Conservation (phyloP, 2,329 filamentous ascomycete species). For the Hypoxylon sp. region DNA sequence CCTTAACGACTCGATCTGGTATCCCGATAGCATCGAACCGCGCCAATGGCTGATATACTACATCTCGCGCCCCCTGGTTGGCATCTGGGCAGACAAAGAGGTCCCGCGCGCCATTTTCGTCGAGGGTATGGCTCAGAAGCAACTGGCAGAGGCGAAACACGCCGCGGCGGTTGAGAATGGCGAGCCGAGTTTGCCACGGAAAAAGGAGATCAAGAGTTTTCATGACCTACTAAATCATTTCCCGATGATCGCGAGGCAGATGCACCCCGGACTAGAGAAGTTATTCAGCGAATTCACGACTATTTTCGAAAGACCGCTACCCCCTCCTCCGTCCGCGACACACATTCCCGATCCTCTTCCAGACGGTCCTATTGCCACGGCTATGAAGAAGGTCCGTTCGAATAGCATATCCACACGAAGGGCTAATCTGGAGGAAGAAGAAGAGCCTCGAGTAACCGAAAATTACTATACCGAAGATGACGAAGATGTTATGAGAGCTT, state of each 20-base stretch:
- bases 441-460: slow-evolving; percentile 61
- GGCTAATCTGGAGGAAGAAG: slow-evolving; percentile 49
- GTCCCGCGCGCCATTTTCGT: slow-evolving; percentile 72
- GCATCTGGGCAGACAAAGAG: slow-evolving; percentile 79
- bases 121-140: slow-evolving; percentile 53
- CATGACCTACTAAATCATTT: slow-evolving; percentile 90
- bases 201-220: slow-evolving; percentile 93
- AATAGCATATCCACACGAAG: slow-evolving; percentile 54
- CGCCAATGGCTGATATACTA: slow-evolving; percentile 97
- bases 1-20: slow-evolving; percentile 84
- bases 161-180: slow-evolving; percentile 50
- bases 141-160: slow-evolving; percentile 50
- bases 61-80: slow-evolving; percentile 88
- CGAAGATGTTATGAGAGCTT: slow-evolving; percentile 87
- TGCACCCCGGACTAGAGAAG: slow-evolving; percentile 90
- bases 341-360: slow-evolving; percentile 67
- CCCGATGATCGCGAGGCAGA: slow-evolving; percentile 93
- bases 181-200: slow-evolving; percentile 65
- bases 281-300: slow-evolving; percentile 89
- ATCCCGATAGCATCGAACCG: slow-evolving; percentile 86
- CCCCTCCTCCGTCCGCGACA: slow-evolving; percentile 72
- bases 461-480: slow-evolving; percentile 85
- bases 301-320: slow-evolving; percentile 85
- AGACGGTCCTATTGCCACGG: slow-evolving; percentile 63
- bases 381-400: slow-evolving; percentile 64